These are phyloP conservation scores for Trametes gibbosa DNA, from an alignment of 768 basidiomycete species.

Conservation along the genomic window DNA sequence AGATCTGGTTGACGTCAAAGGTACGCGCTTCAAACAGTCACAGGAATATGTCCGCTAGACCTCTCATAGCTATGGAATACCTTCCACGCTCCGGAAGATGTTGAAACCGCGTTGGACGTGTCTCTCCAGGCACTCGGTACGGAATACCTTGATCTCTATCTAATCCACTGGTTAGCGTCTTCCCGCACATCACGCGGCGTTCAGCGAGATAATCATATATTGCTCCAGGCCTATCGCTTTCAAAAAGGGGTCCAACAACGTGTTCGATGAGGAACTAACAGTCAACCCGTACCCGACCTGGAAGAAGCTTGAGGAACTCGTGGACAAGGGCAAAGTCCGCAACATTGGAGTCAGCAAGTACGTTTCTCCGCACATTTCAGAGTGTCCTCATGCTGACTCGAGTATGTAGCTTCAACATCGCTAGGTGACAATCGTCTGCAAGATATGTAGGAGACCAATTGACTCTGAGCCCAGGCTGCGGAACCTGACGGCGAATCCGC, in stretches of 20 bases:
- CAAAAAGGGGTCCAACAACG: conserved; percentile 47
- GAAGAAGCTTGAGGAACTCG: conserved; percentile 76
- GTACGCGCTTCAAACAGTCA: conserved; percentile 17
- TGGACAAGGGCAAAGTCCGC: conserved; percentile 70
- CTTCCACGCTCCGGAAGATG: conserved; percentile 72
- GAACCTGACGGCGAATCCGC: conserved; percentile 59
- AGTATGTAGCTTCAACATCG: conserved; percentile 53
- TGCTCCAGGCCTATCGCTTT: conserved; percentile 61
- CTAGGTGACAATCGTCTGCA: too few relatives aligned
- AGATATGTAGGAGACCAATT: too few relatives aligned
- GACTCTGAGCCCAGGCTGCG: conserved; percentile 38
- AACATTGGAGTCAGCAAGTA: conserved; percentile 87
- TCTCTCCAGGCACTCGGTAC: conserved; percentile 58
- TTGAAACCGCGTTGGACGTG: conserved; percentile 66
- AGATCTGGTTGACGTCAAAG: conserved; percentile 70
- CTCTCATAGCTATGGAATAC: conserved; percentile 62
- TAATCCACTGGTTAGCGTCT: conserved; percentile 68
- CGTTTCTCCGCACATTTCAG: conserved; percentile 12
- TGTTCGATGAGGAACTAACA: conserved; percentile 53
- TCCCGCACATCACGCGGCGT: not conserved
- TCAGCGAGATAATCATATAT: not conserved
- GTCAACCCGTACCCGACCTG: conserved; percentile 76
- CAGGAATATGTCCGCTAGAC: not conserved
- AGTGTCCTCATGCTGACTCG: not conserved
- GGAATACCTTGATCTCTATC: conserved; percentile 75